phyloP scores from a whole-genome alignment of 2,329 filamentous ascomycete species.

The Stachybotrys chlorohalonatus region DNA sequence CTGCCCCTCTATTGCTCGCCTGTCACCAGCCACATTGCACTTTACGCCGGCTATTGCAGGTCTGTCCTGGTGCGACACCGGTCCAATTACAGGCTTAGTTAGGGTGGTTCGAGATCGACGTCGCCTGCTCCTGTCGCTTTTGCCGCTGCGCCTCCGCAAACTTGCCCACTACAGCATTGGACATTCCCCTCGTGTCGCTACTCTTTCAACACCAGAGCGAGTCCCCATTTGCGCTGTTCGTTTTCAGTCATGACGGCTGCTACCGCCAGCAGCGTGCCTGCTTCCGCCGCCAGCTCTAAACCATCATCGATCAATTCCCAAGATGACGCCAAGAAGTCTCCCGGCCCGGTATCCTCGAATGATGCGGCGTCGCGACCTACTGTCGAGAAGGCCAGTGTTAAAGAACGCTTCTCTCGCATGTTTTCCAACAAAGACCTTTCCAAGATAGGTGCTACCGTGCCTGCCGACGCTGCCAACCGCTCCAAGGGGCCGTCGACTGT shows the following conservation, averaged over 20 bases:
- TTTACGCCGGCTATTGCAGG: neutral
- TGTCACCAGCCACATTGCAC: neutral
- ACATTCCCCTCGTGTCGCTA: neutral
- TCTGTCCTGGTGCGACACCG: neutral
- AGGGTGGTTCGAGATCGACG: neutral
- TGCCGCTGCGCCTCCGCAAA: neutral
- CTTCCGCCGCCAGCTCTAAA: slow-evolving; percentile 37
- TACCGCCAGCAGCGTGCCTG: slow-evolving; percentile 21
- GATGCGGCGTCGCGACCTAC: slow-evolving; percentile 19
- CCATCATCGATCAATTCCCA: slow-evolving; percentile 41
- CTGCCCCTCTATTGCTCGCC: no score
- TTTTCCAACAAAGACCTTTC: slow-evolving; percentile 49
- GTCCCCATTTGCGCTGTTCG: neutral
- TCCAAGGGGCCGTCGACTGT: slow-evolving; percentile 22
- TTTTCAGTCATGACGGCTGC: slow-evolving; percentile 22
- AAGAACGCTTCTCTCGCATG: slow-evolving; percentile 56
- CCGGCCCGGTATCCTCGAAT: slow-evolving; percentile 15
- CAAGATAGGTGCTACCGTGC: slow-evolving; percentile 20
- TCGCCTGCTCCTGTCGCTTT: neutral
- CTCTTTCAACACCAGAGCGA: neutral
- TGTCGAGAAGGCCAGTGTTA: slow-evolving; percentile 52
- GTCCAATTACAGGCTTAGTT: neutral
- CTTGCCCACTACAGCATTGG: neutral
- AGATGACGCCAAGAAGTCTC: slow-evolving; percentile 31
- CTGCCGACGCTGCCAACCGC: slow-evolving; percentile 22